Percentiles rank a stretch among this genome's conserved stretches.
phyloP scores from a whole-genome alignment of 495 filamentous ascomycete genomes.

The Amorphotheca resinae region DNA sequence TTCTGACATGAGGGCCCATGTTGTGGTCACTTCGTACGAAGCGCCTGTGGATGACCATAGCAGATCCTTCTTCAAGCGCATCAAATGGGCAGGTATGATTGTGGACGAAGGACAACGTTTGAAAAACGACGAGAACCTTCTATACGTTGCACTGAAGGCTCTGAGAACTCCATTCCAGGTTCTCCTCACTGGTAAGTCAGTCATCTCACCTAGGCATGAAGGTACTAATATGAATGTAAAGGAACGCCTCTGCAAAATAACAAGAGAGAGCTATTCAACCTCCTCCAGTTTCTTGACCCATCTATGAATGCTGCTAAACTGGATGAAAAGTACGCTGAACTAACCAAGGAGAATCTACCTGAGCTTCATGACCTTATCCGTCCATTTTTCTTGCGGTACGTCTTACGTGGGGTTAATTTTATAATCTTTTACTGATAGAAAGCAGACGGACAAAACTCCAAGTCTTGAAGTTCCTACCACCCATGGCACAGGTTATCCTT shows the following conservation, averaged over 20 bases:
- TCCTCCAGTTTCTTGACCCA: conserved; percentile 81
- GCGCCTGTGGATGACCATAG: conserved; percentile 60
- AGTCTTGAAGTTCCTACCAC: conserved; percentile 79
- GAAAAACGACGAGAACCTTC: conserved; percentile 78
- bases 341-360: conserved; percentile 69
- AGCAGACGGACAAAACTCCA: conserved; percentile 69
- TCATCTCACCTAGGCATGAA: neutral
- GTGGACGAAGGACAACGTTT: conserved; percentile 95
- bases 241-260: conserved; percentile 92
- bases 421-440: neutral
- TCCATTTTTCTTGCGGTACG: conserved; percentile 45
- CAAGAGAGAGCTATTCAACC: conserved; percentile 83
- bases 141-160: conserved; percentile 59
- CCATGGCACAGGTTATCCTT: conserved; percentile 88
- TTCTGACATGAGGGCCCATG: conserved; percentile 59
- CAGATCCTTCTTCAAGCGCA: conserved; percentile 44
- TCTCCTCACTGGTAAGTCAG: conserved; percentile 54
- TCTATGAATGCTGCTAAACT: conserved; percentile 52
- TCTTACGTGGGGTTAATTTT: neutral
- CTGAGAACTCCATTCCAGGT: conserved; percentile 70
- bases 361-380: conserved; percentile 75
- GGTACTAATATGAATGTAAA: conserved; percentile 13
- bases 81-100: conserved; percentile 79
- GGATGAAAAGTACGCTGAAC: conserved; percentile 36
- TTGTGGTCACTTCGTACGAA: conserved; percentile 92